phyloP scores from a whole-genome alignment of 2,329 filamentous ascomycete genomes.

The Didymella pomorum region DNA sequence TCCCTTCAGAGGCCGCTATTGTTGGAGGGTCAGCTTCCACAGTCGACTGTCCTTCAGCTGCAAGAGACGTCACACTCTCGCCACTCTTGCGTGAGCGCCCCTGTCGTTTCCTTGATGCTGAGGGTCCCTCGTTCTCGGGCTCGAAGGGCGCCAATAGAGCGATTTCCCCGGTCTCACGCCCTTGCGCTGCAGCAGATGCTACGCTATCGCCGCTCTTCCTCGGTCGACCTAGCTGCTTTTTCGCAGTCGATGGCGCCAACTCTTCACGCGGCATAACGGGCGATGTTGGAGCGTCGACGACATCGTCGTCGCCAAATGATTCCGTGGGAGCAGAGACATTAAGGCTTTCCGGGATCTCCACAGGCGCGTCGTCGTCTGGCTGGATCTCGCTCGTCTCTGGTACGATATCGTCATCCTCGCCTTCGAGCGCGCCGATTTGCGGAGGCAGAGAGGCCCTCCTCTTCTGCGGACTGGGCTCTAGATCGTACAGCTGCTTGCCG shows the following conservation, averaged over 20 bases:
- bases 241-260: not conserved
- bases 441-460: constrained; percentile 6
- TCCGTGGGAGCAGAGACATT: not conserved
- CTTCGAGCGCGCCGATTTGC: not conserved
- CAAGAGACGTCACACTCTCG: not conserved
- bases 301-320: not conserved
- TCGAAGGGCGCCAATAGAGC: not conserved
- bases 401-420: not conserved
- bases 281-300: not conserved
- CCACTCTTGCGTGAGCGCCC: constrained; percentile 4
- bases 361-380: not conserved
- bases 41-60: not conserved
- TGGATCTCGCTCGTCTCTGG: constrained; percentile 10
- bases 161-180: not conserved
- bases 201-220: not conserved
- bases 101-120: not conserved
- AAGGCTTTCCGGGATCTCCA: not conserved
- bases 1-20: not conserved
- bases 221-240: not conserved
- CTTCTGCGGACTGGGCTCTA: constrained; percentile 10
- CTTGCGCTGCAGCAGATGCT: not conserved
- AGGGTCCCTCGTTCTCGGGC: not conserved
- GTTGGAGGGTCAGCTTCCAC: not conserved
- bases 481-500: constrained; percentile 7
- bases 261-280: not conserved